Evolutionary conservation across 73 alveolate genomes (phyloP), one percentile per base, ranked within the genome.

Genomic region (Strombidium stylifer): DNA sequence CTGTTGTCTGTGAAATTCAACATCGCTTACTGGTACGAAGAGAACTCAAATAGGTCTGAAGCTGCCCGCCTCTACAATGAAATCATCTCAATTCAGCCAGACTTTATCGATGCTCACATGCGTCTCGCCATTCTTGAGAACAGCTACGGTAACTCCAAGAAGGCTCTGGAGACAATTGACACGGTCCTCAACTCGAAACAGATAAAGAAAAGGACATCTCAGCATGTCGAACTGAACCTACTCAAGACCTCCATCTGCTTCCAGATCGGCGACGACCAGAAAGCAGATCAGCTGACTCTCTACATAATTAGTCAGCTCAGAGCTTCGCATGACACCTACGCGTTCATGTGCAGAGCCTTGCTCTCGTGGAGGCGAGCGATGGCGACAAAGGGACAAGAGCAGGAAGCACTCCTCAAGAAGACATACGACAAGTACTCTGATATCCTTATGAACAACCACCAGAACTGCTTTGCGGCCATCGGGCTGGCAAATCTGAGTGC

Each of bases 111-210:
- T 47, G 92, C 92, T 11, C 64, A 69, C 32, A 10, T 81, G 25
- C 60, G 92, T 50, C 85, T 73, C 11, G 86, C 71, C 30, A 59
- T 73, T 62, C 40, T 81, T 11, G 84, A 79, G 8, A 61, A 69
- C 41, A 51, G 64, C 37, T 46, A 77, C 49, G 82, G 82, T 1
- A 73, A 76, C 45, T 32, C 32, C 37, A 41, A 42, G 20, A 47
- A 69, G 27, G 86, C 92, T 16, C 53, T 74, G 0, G 92, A 81
- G 28, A 65, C 61, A 40, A 34, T 73, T 3, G 84, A 77, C 6
- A 16, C 14, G 69, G 45, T 20, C 51, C n/a, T n/a, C 62, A 44
- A 46, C 57, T 48, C 19, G 86, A 81, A 15, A 26, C 44, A 24
- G n/a, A n/a, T n/a, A n/a, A n/a, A n/a, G n/a, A n/a, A n/a, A n/a